Base-by-base conservation (phyloP, 2,329 filamentous ascomycete species). In the Botrytis aclada region DNA sequence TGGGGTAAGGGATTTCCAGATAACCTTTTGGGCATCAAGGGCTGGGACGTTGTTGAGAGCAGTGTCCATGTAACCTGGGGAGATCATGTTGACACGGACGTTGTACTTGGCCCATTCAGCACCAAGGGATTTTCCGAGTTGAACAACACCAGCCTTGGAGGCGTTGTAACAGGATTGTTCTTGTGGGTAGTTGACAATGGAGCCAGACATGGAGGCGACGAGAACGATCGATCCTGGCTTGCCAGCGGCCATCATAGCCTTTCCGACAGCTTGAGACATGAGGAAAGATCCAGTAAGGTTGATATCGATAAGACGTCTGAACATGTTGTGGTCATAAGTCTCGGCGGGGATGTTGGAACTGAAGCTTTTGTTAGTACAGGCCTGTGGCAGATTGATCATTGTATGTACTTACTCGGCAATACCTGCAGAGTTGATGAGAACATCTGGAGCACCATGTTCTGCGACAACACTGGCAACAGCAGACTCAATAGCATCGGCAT, bases 171-270 rank as follows among this genome's bases (percentile, higher is more conserved):
- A 93, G 64, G 86, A 89, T 84, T 95, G 92, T 84, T 94, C 91
- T 84, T 95, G 92, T 10, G 92, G 93, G 85, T 90, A 94, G 88
- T 95, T 95, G 86, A 94, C 93, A 76, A 95, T 89, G 84, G 89
- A 89, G 77, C 92, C 93, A 67, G 91, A 93, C 92, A 95, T 94
- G 79, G 90, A 93, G 45, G 91, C 92, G 70, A 94, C 89, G 75
- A 94, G 88, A 79, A 95, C 86, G 80, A 95, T 92, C 79, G 88
- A 91, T 60, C 92, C 92, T 20, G 90, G 89, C 83, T 90, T 90
- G 79, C 87, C 86, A 72, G 88, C 87, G n/a, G 86, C 84, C 83
- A 94, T 94, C 91, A 94, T 94, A 78, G 88, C 85, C 72, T 88
- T 88, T 60, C 89, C 91, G 37, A 92, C 88, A n/a, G 90, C 84